A percentile compares a stretch with the other conserved stretches of the same genome.
Evolutionary conservation across 352 stramenopile species (phyloP).

Genomic region (Pelagophyceae sp.): DNA sequence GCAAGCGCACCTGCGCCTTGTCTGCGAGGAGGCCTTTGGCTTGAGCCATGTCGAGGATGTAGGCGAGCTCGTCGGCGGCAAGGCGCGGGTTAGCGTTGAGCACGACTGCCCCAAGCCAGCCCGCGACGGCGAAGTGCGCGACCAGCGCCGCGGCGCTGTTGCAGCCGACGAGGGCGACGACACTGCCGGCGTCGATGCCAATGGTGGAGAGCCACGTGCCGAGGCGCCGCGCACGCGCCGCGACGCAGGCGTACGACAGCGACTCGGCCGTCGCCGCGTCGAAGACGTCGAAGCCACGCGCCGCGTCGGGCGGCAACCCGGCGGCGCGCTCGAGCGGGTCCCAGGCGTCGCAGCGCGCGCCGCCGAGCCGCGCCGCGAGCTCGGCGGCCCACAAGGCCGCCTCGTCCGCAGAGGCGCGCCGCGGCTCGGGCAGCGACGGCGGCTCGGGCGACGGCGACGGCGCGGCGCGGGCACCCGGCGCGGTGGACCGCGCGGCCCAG

Average conservation of each 20-base stretch:
- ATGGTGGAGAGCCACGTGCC: neutral
- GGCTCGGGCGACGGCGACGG: neutral
- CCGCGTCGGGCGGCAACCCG: neutral
- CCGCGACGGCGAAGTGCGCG: neutral
- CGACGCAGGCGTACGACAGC: neutral
- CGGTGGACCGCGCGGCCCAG: too few relatives aligned
- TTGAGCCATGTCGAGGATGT: neutral
- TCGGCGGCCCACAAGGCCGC: neutral
- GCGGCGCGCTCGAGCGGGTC: neutral
- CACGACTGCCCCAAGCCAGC: neutral
- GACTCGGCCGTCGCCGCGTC: neutral
- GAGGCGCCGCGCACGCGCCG: neutral
- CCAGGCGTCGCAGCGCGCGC: neutral
- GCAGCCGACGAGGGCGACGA: neutral
- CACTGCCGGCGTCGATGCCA: neutral
- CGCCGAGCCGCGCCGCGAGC: too few relatives aligned
- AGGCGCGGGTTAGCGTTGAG: conserved; percentile 1
- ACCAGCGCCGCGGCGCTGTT: neutral
- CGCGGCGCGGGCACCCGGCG: neutral
- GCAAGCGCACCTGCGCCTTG: too few relatives aligned
- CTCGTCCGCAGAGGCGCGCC: neutral
- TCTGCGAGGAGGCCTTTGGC: too few relatives aligned
- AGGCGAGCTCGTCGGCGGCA: neutral
- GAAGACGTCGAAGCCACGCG: neutral
- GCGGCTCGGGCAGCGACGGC: neutral